Percentiles rank a stretch among this genome's conserved stretches.
Evolutionary conservation across 2,329 filamentous ascomycete species (phyloP).

Genomic region (Aulographum hederae): DNA sequence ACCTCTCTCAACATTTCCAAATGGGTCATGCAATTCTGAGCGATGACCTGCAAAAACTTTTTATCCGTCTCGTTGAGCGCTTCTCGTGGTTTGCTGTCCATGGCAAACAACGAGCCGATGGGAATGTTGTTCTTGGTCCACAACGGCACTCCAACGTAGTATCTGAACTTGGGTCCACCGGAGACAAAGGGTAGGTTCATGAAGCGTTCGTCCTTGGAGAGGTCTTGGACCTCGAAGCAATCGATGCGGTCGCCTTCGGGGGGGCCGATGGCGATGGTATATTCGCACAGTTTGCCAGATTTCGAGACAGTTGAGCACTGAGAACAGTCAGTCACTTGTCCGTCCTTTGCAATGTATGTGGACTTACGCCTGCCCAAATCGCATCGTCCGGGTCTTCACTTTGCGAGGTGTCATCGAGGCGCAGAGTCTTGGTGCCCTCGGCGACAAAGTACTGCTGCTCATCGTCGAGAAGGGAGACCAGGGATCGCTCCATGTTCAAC

Average conservation of each 20-base stretch:
- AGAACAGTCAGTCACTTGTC: conserved; percentile 1
- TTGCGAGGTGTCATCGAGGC: conserved; percentile 15
- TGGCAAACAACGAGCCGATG: conserved; percentile 16
- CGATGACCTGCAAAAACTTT: conserved; percentile 6
- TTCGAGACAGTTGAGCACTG: conserved; percentile 16
- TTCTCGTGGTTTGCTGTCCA: conserved; percentile 11
- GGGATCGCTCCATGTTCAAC: conserved; percentile 15
- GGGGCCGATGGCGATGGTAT: conserved; percentile 10
- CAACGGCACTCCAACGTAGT: conserved; percentile 16
- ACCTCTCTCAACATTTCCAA: conserved; percentile 6
- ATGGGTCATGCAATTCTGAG: conserved; percentile 7
- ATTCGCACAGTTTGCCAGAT: conserved; percentile 16
- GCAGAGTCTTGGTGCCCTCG: conserved; percentile 27
- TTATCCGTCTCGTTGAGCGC: conserved; percentile 6
- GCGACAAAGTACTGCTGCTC: conserved; percentile 30
- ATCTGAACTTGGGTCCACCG: conserved; percentile 13
- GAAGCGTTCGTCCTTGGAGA: conserved; percentile 14
- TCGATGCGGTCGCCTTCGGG: conserved; percentile 12
- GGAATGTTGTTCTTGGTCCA: conserved; percentile 14
- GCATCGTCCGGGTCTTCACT: conserved; percentile 15
- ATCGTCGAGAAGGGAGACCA: conserved; percentile 28
- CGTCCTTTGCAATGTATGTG: neutral
- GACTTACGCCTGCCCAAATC: conserved; percentile 10
- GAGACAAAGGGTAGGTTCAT: conserved; percentile 12
- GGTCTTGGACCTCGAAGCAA: conserved; percentile 20